These are phyloP conservation scores for Stephanodiscus minutulus DNA, from an alignment of 108 stramenopile genomes.

Conservation along the genomic window DNA sequence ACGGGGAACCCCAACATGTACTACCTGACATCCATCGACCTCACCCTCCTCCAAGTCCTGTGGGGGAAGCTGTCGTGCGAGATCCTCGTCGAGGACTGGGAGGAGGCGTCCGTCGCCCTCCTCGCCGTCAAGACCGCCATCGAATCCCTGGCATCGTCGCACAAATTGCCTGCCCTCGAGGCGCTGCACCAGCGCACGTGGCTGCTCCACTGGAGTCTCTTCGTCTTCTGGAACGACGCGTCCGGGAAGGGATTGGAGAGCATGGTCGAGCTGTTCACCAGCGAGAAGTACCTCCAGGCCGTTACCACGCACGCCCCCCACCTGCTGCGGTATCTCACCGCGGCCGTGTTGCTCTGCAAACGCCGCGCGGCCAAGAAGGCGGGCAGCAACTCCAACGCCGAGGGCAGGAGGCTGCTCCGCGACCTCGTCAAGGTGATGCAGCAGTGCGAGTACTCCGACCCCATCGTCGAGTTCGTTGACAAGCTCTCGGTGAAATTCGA, in stretches of 20 bases:
- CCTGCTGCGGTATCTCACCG: slow-evolving; percentile 95
- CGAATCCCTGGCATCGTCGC: slow-evolving; percentile 67
- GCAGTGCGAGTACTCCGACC: slow-evolving; percentile 95
- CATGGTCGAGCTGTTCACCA: slow-evolving; percentile 86
- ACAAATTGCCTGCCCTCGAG: slow-evolving; percentile 75
- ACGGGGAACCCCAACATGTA: slow-evolving; percentile 81
- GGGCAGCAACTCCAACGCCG: slow-evolving; percentile 57
- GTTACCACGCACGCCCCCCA: slow-evolving; percentile 99
- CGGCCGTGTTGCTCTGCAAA: slow-evolving; percentile 95
- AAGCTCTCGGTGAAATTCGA: slow-evolving; percentile 96
- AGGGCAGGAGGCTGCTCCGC: slow-evolving; percentile 74
- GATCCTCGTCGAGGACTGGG: slow-evolving; percentile 92
- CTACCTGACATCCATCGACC: slow-evolving; percentile 70
- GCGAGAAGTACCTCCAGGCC: slow-evolving; percentile 94
- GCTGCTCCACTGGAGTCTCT: slow-evolving; percentile 98
- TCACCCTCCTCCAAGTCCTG: slow-evolving; percentile 74
- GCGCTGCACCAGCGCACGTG: slow-evolving; percentile 97
- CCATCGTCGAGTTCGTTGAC: slow-evolving; percentile 97
- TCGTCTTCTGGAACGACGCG: slow-evolving; percentile 97
- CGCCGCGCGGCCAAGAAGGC: slow-evolving; percentile 83
- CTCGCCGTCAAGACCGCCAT: slow-evolving; percentile 84
- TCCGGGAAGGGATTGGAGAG: slow-evolving; percentile 81
- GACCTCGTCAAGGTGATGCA: slow-evolving; percentile 91
- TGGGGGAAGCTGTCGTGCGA: slow-evolving; percentile 94
- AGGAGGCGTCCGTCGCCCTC: slow-evolving; percentile 81